A percentile compares a stretch with the other conserved stretches of the same genome.
These are phyloP conservation scores for Lotmaria passim DNA, from an alignment of 208 protist species.

Conservation along the genomic window DNA sequence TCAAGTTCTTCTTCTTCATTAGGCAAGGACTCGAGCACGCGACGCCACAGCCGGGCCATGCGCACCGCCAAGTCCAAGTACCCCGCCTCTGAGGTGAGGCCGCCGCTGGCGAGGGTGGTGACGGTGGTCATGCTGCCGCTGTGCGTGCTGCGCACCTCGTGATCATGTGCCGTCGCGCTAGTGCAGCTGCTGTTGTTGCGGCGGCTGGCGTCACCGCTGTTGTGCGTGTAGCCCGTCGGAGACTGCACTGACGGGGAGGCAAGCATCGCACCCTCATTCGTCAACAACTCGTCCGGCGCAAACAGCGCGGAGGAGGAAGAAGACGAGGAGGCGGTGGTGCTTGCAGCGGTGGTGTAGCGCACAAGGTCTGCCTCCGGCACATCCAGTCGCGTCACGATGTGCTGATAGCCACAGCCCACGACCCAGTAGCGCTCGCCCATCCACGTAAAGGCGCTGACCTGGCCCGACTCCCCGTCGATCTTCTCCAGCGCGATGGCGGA, in stretches of 20 bases:
- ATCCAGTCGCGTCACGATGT: conserved; percentile 68
- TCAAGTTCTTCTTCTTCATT: background rate
- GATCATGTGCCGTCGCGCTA: background rate
- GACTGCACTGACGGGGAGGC: background rate
- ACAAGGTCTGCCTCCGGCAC: conserved; percentile 72
- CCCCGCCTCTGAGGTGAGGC: conserved; percentile 14
- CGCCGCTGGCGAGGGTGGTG: background rate
- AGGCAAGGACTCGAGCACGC: conserved; percentile 28
- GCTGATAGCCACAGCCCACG: conserved; percentile 53
- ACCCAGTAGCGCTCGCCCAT: conserved; percentile 71
- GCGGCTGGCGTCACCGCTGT: background rate
- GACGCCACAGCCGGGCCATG: conserved; percentile 60
- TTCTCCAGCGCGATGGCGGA: conserved; percentile 57
- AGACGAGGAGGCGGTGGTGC: conserved; percentile 5
- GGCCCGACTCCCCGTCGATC: conserved; percentile 74
- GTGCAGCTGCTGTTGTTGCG: background rate
- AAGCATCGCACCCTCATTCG: background rate
- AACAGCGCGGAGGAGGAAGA: conserved; percentile 3
- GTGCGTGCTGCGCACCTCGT: conserved; percentile 20
- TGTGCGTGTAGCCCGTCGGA: background rate
- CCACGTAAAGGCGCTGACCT: conserved; percentile 58
- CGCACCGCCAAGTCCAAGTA: conserved; percentile 40
- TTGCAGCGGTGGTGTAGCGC: conserved; percentile 33
- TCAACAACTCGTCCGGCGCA: background rate
- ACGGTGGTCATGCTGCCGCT: conserved; percentile 10